Evolutionary conservation across 2,329 filamentous ascomycete genomes (phyloP), one percentile per base, ranked within the genome.

Genomic region (Berkeleyomyces basicola): DNA sequence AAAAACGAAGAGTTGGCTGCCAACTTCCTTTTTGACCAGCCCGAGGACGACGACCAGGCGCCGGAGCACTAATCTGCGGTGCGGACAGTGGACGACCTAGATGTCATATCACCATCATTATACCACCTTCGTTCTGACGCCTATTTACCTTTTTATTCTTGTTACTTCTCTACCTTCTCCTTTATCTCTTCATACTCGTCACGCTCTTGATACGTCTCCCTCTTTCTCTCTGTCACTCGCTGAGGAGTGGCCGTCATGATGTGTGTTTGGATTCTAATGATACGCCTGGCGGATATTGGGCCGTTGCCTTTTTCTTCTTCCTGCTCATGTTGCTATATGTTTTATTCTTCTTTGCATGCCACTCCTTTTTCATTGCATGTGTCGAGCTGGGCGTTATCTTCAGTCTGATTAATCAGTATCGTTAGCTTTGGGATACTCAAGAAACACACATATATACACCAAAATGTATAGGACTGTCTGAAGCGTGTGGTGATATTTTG

Each of bases 1-100:
- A 99, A 97, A 82, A 97, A 99, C 74, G 93, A 99, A 76, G 93
- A 99, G 75, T 80, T 99, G 60, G 93, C 93, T 0, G 93, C 93
- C 67, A 99, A 99, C 76, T 97, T 96, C 75, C 79, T 99, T 65
- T 99, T 99, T 71, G 93, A 99, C 70, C 90, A 97, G 76, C 91
- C 91, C 7, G 90, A 95, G 66, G 91, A 96, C 58, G 86, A 88
- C 43, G 84, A 87, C 64, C 75, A 78, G 40, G 70, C 74, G 7
- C 71, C 74, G 10, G 60, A 62, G 36, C 63, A 60, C 33, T 64
- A 58, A 61, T 23, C 16, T 31, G 40, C 14, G 36, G 44, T 11
- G 44, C 31, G 23, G 36, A 37, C 46, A n/a, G 37, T 10, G 6
- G n/a, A 3, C 31, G 46, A 49, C n/a, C n/a, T 23, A 7, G 10